Evolutionary conservation across 495 filamentous ascomycete species (phyloP).

Genomic region (Elaphomyces granulatus): DNA sequence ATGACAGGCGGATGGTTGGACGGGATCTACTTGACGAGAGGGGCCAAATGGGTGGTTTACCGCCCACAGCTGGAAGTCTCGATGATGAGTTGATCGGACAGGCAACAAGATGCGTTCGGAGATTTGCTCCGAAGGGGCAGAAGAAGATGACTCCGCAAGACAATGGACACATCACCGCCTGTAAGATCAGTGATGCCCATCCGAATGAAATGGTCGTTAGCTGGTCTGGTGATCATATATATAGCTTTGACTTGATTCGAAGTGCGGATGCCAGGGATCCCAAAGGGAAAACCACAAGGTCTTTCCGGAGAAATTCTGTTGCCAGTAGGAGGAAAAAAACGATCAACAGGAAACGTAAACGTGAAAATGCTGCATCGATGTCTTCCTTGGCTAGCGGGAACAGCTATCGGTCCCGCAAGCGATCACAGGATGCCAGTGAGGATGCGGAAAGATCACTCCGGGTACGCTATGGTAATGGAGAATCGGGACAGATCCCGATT

Average conservation of each 20-base stretch:
- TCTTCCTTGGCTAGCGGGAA: constrained; percentile 30
- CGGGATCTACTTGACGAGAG: constrained; percentile 41
- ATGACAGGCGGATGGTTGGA: constrained; percentile 61
- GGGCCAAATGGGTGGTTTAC: constrained; percentile 28
- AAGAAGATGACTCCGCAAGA: constrained; percentile 35
- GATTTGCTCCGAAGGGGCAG: constrained; percentile 51
- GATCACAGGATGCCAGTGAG: constrained; percentile 17
- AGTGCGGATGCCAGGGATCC: constrained; percentile 38
- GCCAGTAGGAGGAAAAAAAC: constrained; percentile 20
- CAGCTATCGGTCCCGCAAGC: constrained; percentile 27
- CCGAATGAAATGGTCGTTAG: constrained; percentile 62
- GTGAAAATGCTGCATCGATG: constrained; percentile 30
- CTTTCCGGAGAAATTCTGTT: constrained; percentile 8
- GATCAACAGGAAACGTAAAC: constrained; percentile 42
- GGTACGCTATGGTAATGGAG: constrained; percentile 49
- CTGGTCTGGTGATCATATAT: constrained; percentile 64
- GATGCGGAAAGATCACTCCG: constrained; percentile 31
- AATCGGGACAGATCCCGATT: constrained; percentile 41
- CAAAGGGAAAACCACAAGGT: not conserved
- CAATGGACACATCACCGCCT: constrained; percentile 59
- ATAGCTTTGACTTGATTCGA: constrained; percentile 56
- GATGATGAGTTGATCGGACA: constrained; percentile 46
- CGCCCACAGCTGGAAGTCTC: constrained; percentile 19
- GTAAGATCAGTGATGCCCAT: constrained; percentile 65
- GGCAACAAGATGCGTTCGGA: constrained; percentile 55